Percentiles rank a stretch among this genome's conserved stretches.
Evolutionary conservation across 139 green algal species (phyloP).

Genomic region (Volvox reticuliferus): DNA sequence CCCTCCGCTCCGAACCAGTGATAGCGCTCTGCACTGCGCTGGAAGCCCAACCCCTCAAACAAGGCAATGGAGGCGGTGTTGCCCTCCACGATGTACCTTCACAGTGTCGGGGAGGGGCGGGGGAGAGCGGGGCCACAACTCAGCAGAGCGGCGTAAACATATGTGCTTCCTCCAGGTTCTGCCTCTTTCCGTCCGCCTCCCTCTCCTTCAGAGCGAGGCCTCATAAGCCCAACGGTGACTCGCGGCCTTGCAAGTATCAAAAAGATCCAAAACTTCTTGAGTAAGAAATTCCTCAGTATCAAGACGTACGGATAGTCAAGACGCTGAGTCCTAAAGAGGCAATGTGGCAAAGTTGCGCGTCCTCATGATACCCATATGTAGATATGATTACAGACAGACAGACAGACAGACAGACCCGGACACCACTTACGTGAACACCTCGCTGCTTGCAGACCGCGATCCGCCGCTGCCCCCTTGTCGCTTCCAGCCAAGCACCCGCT

Average conservation of each 20-base stretch:
- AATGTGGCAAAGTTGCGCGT: too few relatives aligned
- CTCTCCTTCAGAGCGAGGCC: background rate
- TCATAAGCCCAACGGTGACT: background rate
- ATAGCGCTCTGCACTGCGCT: background rate
- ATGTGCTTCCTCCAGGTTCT: too few relatives aligned
- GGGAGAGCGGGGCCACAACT: background rate
- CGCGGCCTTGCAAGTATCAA: background rate
- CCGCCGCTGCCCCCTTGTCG: background rate
- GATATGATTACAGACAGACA: background rate
- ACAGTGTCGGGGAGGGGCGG: background rate
- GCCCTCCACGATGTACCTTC: conserved; percentile 16
- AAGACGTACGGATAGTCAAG: too few relatives aligned
- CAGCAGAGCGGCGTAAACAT: too few relatives aligned
- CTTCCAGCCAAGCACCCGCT: background rate
- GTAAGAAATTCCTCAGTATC: background rate
- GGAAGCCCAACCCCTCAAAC: conserved; percentile 31
- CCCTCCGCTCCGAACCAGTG: conserved; percentile 41
- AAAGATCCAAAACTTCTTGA: background rate
- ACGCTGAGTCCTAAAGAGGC: too few relatives aligned
- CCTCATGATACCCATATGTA: background rate
- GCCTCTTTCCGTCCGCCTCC: too few relatives aligned
- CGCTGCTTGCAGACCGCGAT: background rate
- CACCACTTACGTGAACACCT: background rate
- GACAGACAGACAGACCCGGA: too few relatives aligned
- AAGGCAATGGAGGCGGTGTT: background rate